Evolutionary conservation across 176 grass and related monocot genomes (phyloP).

Genomic region (Oryza australiensis): DNA sequence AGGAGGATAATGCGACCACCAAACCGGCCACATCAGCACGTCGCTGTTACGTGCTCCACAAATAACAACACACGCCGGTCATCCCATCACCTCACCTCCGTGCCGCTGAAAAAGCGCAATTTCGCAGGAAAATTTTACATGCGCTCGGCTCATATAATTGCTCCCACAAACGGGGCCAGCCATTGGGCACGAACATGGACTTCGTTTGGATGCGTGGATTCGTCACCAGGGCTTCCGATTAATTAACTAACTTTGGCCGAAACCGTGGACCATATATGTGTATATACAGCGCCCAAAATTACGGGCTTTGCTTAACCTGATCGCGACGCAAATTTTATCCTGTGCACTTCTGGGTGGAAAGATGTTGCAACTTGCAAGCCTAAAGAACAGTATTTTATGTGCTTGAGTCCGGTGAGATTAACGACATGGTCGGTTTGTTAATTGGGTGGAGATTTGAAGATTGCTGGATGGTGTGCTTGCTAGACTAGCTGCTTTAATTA

Average conservation of each 20-base stretch:
- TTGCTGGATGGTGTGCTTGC: not conserved
- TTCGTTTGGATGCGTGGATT: not conserved
- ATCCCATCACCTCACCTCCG: not conserved
- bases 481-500: not conserved
- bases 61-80: not conserved
- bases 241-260: not conserved
- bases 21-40: not conserved
- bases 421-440: not conserved
- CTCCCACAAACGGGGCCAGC: not conserved
- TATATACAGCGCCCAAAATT: no score
- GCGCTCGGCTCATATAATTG: conserved; percentile 26
- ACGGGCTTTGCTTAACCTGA: not conserved
- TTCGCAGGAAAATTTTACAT: no score
- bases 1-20: not conserved
- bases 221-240: not conserved
- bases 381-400: not conserved
- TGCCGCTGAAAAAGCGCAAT: not conserved
- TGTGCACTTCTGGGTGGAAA: no score
- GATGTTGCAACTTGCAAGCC: not conserved
- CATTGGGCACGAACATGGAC: conserved; percentile 35
- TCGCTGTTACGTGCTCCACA: conserved; percentile 48
- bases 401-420: not conserved
- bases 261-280: not conserved
- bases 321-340: not conserved
- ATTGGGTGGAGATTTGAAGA: not conserved